Evolutionary conservation across 371 early-diverging fungal species (phyloP).

Genomic region (Encephalitozoon cuniculi): DNA sequence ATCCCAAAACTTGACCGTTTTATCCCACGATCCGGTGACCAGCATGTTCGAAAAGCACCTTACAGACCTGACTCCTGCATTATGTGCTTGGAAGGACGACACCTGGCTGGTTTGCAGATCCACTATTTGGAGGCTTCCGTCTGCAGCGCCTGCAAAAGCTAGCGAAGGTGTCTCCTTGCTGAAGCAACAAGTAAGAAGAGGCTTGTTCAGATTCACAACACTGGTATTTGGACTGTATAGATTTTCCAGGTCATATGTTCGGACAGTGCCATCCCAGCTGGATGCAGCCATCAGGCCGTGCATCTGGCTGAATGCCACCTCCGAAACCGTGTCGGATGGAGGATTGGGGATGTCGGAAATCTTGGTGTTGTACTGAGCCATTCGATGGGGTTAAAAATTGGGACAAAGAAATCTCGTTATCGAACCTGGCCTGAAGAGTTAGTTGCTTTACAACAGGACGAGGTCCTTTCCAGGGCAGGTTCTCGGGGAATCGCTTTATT

Average conservation of each 20-base stretch:
- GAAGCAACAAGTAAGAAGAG: slow-evolving; percentile 55
- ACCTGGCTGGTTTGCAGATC: slow-evolving; percentile 36
- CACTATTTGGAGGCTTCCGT: slow-evolving; percentile 48
- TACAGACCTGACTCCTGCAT: slow-evolving; percentile 42
- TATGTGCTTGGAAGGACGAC: slow-evolving; percentile 43
- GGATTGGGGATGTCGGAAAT: slow-evolving; percentile 33
- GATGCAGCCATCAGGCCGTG: slow-evolving; percentile 45
- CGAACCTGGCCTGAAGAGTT: neutral
- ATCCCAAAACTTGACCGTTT: slow-evolving; percentile 82
- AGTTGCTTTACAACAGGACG: neutral
- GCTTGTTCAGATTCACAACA: slow-evolving; percentile 26
- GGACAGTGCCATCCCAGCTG: slow-evolving; percentile 59
- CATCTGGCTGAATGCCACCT: slow-evolving; percentile 42
- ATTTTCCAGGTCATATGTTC: slow-evolving; percentile 42
- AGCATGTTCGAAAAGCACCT: slow-evolving; percentile 62
- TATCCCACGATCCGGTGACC: slow-evolving; percentile 88
- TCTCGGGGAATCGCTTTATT: neutral
- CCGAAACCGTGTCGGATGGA: slow-evolving; percentile 57
- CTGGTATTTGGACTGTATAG: slow-evolving; percentile 5
- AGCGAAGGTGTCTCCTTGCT: slow-evolving; percentile 28
- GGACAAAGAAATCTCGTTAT: neutral
- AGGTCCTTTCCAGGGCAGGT: neutral
- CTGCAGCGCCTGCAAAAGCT: slow-evolving; percentile 49
- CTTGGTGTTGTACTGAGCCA: slow-evolving; percentile 12
- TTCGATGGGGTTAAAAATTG: slow-evolving; percentile 10